Conservation (phyloP, 148 eudicot genomes). For the Diospyros lotus region DNA sequence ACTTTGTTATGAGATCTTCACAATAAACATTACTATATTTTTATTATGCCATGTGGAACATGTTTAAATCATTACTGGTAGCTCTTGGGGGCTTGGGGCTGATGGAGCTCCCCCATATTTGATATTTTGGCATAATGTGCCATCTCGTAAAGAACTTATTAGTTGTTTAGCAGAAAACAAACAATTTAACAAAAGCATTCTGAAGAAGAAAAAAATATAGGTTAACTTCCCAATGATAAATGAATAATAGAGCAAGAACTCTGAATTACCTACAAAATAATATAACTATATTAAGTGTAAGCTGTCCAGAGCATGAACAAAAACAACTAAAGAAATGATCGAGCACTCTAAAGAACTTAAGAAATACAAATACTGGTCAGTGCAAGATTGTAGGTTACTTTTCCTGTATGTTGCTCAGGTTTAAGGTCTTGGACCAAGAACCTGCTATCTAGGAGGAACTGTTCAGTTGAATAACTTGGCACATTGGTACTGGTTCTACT, state of each 20-base stretch:
- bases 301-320: too few relatives aligned
- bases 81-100: not conserved
- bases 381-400: too few relatives aligned
- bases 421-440: not conserved
- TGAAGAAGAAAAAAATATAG: too few relatives aligned
- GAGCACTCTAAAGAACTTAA: too few relatives aligned
- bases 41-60: not conserved
- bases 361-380: too few relatives aligned
- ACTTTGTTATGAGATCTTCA: not conserved
- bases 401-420: too few relatives aligned
- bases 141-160: not conserved
- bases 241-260: too few relatives aligned
- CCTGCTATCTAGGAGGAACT: too few relatives aligned
- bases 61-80: not conserved
- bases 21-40: not conserved
- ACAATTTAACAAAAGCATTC: not conserved
- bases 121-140: not conserved
- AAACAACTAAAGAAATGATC: too few relatives aligned
- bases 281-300: too few relatives aligned
- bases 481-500: not conserved
- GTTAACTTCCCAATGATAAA: too few relatives aligned
- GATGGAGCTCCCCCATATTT: not conserved
- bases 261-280: too few relatives aligned
- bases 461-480: not conserved
- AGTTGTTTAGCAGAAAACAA: not conserved